Evolutionary conservation across 1,284 basidiomycete genomes (phyloP).

Genomic region (Fomitopsis betulina): DNA sequence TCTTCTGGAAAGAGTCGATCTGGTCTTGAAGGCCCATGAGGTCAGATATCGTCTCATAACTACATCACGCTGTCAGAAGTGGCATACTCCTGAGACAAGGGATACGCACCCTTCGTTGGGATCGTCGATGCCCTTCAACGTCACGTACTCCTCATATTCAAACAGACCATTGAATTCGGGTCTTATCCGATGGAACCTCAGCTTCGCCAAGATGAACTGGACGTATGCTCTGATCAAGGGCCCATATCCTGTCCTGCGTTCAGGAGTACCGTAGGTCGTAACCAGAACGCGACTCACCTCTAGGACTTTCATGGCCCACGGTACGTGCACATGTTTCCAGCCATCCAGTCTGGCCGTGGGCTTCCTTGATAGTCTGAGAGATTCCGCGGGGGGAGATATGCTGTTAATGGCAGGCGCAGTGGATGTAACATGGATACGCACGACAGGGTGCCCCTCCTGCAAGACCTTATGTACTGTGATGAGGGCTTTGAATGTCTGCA

Average conservation of each 20-base stretch:
- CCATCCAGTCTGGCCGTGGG: conserved; percentile 95
- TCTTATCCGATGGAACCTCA: conserved; percentile 89
- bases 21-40: conserved; percentile 96
- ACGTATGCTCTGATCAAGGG: conserved; percentile 92
- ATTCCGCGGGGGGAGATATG: neutral
- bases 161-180: conserved; percentile 96
- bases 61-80: conserved; percentile 26
- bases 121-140: conserved; percentile 93
- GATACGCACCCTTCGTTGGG: conserved; percentile 88
- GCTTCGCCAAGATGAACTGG: conserved; percentile 90
- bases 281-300: conserved; percentile 46
- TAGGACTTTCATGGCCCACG: conserved; percentile 72
- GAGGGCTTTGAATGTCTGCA: conserved; percentile 94
- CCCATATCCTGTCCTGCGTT: conserved; percentile 68
- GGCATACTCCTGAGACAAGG: neutral
- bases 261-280: neutral
- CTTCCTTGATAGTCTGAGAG: conserved; percentile 85
- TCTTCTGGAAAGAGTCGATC: conserved; percentile 95
- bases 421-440: conserved; percentile 36
- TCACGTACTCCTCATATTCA: conserved; percentile 96
- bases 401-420: neutral
- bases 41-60: conserved; percentile 94
- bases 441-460: conserved; percentile 92
- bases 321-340: conserved; percentile 92
- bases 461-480: conserved; percentile 95